phyloP scores from a whole-genome alignment of 306 rosid genomes.

The Fragaria ananassa region DNA sequence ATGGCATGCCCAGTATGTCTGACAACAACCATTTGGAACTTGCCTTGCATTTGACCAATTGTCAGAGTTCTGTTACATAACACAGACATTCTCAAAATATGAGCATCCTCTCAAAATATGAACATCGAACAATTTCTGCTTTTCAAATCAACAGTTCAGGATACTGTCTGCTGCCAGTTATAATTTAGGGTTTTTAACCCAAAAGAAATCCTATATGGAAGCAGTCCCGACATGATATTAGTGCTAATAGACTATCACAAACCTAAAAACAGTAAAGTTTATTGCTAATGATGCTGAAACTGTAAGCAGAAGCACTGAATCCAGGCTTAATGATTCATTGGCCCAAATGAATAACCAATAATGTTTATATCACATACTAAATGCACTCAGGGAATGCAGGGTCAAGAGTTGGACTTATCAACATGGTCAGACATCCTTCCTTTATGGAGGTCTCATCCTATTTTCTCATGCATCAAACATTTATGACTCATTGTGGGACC shows the following conservation, averaged over 20 bases:
- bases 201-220: background rate
- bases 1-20: conserved; percentile 94
- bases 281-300: background rate
- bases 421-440: background rate
- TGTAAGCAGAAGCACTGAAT: background rate
- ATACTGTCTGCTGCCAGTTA: background rate
- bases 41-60: conserved; percentile 99
- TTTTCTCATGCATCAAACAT: background rate
- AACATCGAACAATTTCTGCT: background rate
- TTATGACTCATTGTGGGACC: background rate
- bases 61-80: conserved; percentile 70
- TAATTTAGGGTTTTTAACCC: background rate
- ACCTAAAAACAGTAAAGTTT: background rate
- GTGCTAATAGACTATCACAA: background rate
- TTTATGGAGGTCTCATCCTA: background rate
- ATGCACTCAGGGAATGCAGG: background rate
- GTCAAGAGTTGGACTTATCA: background rate
- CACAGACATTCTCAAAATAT: conserved; percentile 19
- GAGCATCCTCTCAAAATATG: conserved; percentile 13
- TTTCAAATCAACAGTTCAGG: background rate
- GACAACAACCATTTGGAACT: conserved; percentile 91
- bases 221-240: background rate
- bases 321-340: background rate
- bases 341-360: background rate
- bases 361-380: background rate